phyloP scores from a whole-genome alignment of 2,329 filamentous ascomycete genomes.

The Diaporthe velutina region DNA sequence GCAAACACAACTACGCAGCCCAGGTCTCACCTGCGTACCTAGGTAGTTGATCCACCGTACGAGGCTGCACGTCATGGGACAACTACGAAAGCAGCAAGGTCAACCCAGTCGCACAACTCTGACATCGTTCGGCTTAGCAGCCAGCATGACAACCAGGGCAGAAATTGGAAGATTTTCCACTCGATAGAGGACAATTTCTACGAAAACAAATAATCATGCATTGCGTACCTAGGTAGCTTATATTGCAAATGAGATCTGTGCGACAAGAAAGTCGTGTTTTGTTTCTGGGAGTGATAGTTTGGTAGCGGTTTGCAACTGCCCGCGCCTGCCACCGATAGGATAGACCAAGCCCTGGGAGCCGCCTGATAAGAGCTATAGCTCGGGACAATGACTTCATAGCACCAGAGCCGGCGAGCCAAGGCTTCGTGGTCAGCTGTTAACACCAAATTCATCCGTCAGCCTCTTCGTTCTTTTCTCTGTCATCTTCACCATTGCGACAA shows the following conservation, averaged over 20 bases:
- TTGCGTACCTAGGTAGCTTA: no score
- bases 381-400: slow-evolving; percentile 24
- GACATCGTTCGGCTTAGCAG: neutral
- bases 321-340: neutral
- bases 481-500: neutral
- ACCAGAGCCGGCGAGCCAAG: neutral
- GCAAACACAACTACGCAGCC: no score
- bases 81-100: slow-evolving; percentile 61
- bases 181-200: no score
- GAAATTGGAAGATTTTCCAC: neutral
- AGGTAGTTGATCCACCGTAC: no score
- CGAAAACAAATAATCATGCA: neutral
- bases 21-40: no score
- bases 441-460: neutral
- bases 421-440: neutral
- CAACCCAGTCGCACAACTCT: slow-evolving; percentile 42
- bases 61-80: no score
- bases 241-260: no score
- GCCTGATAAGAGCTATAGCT: slow-evolving; percentile 15
- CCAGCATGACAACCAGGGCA: neutral
- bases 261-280: no score
- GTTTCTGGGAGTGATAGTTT: no score
- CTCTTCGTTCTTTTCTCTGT: neutral
- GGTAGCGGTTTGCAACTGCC: neutral
- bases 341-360: neutral